Evolutionary conservation across 2,329 filamentous ascomycete genomes (phyloP).

Genomic region (Diplodia intermedia): DNA sequence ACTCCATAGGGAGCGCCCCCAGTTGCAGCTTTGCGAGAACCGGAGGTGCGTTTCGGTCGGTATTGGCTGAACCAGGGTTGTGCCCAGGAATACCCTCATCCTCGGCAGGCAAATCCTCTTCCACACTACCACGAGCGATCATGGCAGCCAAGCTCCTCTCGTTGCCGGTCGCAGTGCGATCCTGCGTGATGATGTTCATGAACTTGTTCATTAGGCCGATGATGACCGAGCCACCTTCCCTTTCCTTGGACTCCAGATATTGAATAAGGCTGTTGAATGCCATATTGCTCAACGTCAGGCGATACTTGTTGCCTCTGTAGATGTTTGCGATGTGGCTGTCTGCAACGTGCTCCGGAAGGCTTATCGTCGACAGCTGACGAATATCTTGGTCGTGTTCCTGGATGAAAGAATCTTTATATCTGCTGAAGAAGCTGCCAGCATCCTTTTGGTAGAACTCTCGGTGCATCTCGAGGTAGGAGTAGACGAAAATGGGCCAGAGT

Average conservation of each 20-base stretch:
- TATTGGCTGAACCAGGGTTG: conserved; percentile 68
- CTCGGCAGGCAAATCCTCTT: conserved; percentile 66
- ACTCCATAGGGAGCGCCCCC: conserved; percentile 82
- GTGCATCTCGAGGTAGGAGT: conserved; percentile 85
- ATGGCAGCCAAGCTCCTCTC: conserved; percentile 68
- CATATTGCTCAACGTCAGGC: conserved; percentile 85
- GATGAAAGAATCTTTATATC: conserved; percentile 74
- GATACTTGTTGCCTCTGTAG: conserved; percentile 87
- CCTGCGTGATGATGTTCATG: conserved; percentile 65
- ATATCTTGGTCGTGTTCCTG: conserved; percentile 82
- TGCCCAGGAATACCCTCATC: conserved; percentile 74
- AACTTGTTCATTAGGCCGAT: conserved; percentile 72
- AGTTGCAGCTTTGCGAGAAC: conserved; percentile 72
- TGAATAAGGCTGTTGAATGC: conserved; percentile 83
- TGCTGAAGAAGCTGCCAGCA: conserved; percentile 74
- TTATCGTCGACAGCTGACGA: conserved; percentile 74
- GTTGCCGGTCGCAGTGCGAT: conserved; percentile 60
- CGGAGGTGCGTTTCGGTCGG: conserved; percentile 63
- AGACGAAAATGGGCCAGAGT: conserved; percentile 92
- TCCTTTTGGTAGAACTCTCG: conserved; percentile 74
- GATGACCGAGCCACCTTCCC: conserved; percentile 79
- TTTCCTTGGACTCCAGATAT: conserved; percentile 85
- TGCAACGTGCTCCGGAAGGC: conserved; percentile 76
- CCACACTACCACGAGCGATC: conserved; percentile 61
- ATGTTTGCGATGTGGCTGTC: conserved; percentile 80